Evolutionary conservation across 345 rosid genomes (phyloP).

Genomic region (Citrus unshiu): DNA sequence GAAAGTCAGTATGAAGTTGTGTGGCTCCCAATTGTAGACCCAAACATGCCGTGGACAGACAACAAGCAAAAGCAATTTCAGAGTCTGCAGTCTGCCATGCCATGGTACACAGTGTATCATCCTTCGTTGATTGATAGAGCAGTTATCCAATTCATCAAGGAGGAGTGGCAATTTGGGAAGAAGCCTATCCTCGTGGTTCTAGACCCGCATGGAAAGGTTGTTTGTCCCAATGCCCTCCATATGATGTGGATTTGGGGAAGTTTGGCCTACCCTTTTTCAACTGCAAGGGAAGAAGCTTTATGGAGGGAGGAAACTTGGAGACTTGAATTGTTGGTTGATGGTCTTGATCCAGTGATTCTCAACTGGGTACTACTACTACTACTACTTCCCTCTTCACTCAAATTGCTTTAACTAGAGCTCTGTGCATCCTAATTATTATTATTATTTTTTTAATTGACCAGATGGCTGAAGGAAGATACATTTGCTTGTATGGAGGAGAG

Average conservation of each 20-base stretch:
- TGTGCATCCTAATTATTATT: too few relatives aligned
- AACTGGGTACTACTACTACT: slow-evolving; percentile 51
- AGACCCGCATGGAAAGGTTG: slow-evolving; percentile 76
- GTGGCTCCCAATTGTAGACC: slow-evolving; percentile 74
- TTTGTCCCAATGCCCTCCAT: slow-evolving; percentile 64
- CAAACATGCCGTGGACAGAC: slow-evolving; percentile 36
- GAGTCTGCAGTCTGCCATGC: slow-evolving; percentile 50
- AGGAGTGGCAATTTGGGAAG: slow-evolving; percentile 64
- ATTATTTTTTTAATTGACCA: slow-evolving; percentile 11
- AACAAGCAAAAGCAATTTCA: slow-evolving; percentile 43
- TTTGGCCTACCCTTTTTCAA: slow-evolving; percentile 72
- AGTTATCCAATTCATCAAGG: slow-evolving; percentile 48
- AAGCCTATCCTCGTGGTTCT: slow-evolving; percentile 70
- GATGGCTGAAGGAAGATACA: slow-evolving; percentile 43
- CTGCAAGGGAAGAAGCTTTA: slow-evolving; percentile 44
- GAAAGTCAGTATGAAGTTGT: slow-evolving; percentile 57
- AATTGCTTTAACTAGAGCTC: neutral
- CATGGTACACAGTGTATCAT: slow-evolving; percentile 67
- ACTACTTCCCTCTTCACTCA: neutral
- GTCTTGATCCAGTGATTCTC: slow-evolving; percentile 37
- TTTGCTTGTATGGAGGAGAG: slow-evolving; percentile 80
- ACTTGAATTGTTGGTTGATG: slow-evolving; percentile 52
- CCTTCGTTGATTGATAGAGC: slow-evolving; percentile 50
- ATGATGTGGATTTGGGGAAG: slow-evolving; percentile 91
- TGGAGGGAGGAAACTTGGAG: slow-evolving; percentile 66